These are phyloP conservation scores for Clonostachys rosea DNA, from an alignment of 2,329 filamentous ascomycete genomes.

Conservation along the genomic window DNA sequence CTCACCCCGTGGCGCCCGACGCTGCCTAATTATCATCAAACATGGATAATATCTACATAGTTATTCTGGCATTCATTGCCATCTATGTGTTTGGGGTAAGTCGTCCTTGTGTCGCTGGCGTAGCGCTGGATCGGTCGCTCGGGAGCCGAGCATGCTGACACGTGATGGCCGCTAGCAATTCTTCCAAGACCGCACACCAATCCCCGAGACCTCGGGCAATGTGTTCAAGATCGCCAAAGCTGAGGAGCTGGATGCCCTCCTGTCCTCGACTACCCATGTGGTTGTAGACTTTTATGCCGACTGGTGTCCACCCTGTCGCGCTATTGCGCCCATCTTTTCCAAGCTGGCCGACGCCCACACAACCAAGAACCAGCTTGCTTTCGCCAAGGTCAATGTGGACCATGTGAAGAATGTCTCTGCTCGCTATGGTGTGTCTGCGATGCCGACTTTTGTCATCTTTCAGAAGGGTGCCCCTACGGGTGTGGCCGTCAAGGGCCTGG, in stretches of 20 bases:
- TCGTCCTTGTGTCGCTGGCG: too few relatives aligned
- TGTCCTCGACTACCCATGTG: slow-evolving; percentile 31
- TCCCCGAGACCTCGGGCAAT: slow-evolving; percentile 31
- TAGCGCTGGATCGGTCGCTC: too few relatives aligned
- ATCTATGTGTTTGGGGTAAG: too few relatives aligned
- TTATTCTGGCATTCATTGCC: too few relatives aligned
- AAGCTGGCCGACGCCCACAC: slow-evolving; percentile 17
- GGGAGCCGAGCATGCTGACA: too few relatives aligned
- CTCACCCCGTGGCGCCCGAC: too few relatives aligned
- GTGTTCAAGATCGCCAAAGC: slow-evolving; percentile 19
- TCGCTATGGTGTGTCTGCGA: slow-evolving; percentile 76
- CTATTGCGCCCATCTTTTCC: slow-evolving; percentile 39
- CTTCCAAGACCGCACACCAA: slow-evolving; percentile 14
- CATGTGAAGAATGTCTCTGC: slow-evolving; percentile 68
- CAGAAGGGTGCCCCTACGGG: slow-evolving; percentile 55
- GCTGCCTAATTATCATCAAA: too few relatives aligned
- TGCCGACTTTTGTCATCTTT: slow-evolving; percentile 91
- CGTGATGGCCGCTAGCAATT: too few relatives aligned
- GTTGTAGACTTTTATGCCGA: slow-evolving; percentile 44
- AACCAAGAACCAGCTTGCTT: slow-evolving; percentile 52
- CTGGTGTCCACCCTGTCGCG: slow-evolving; percentile 46
- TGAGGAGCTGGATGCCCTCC: slow-evolving; percentile 27
- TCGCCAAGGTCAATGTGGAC: slow-evolving; percentile 92
- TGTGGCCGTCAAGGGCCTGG: slow-evolving; percentile 12
- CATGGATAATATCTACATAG: too few relatives aligned